Evolutionary conservation across 768 basidiomycete genomes (phyloP), one percentile per base, ranked within the genome.

Genomic region (Suillus clintonianus): DNA sequence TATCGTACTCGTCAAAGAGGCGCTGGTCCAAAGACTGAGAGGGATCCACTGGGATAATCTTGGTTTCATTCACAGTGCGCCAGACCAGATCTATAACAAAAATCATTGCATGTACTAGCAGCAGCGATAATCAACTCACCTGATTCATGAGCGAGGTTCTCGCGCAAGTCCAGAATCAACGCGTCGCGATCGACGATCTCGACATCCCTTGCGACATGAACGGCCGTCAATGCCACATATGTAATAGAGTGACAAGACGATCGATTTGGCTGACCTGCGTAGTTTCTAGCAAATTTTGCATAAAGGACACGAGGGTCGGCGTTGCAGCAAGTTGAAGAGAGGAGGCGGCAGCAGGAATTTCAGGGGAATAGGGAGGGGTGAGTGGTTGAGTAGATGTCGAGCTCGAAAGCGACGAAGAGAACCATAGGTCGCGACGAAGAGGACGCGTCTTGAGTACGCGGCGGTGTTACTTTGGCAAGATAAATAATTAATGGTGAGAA

Each of bases 171-270:
- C 32, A 99, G 81, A 64, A 99, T 98, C 34, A 99, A 85, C 2
- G 89, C 94, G 6, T 97, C 94, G 32, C 96, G 89, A 71, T 99
- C 97, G 22, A 99, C 90, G 65, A 99, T 99, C 71, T 99, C 97
- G 9, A 99, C 97, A 71, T 97, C 95, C 30, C 85, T 85, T 19
- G 97, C 97, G 51, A 99, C 96, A 73, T 99, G 97, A 0, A 93
- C 89, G 9, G 97, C 97, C 0, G 97, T 99, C 60, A 99, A 79
- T 9, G 97, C n/a, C n/a, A n/a, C 91, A 91, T 66, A 98, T 91
- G 76, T 96, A 98, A 74, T 95, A 91, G 62, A 99, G 78, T 0
- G 94, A 91, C 48, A 98, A 82, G 19, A 98, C 90, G 69, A 96
- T 91, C 8, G 90, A 90, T n/a, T 76, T 97, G 94, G 70, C 92